Evolutionary conservation across 371 early-diverging fungal species (phyloP).

Genomic region (Rhizomucor miehei): DNA sequence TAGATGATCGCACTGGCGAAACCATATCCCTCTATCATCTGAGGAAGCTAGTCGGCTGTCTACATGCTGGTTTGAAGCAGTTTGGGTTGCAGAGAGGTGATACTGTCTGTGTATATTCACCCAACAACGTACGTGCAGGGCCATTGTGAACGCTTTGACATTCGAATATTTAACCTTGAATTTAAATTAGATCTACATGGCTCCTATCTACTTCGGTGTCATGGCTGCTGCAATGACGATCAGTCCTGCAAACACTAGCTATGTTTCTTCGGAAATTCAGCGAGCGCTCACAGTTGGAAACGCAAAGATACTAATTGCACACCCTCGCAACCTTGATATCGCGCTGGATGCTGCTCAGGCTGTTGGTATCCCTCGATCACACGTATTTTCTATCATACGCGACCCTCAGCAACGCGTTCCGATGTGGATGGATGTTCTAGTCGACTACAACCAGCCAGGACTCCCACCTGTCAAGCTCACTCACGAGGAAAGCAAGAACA

Average conservation of each 20-base stretch:
- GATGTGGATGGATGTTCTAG: conserved; percentile 7
- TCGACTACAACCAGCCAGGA: conserved; percentile 4
- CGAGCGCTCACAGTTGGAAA: conserved; percentile 63
- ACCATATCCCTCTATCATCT: conserved; percentile 9
- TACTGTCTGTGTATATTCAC: conserved; percentile 11
- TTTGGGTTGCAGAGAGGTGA: conserved; percentile 18
- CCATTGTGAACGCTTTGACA: too few relatives aligned
- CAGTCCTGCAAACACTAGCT: conserved; percentile 67
- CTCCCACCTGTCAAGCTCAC: conserved; percentile 4
- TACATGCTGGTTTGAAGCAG: conserved; percentile 13
- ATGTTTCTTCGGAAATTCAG: conserved; percentile 65
- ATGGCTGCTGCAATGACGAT: conserved; percentile 33
- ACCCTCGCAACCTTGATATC: conserved; percentile 31
- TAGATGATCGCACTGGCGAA: conserved; percentile 17
- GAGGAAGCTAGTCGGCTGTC: neutral
- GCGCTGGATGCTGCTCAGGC: conserved; percentile 49
- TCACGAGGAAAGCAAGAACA: conserved; percentile 5
- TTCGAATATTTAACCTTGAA: too few relatives aligned
- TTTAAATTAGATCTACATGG: conserved; percentile 19
- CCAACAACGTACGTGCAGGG: conserved; percentile 18
- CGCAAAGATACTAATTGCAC: conserved; percentile 50
- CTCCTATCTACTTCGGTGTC: conserved; percentile 15
- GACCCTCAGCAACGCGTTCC: conserved; percentile 10
- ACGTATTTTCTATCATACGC: conserved; percentile 6
- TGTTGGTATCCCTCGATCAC: conserved; percentile 33